Base-by-base conservation (phyloP, 2,329 filamentous ascomycete genomes). In the Phaeosphaeria sp. region DNA sequence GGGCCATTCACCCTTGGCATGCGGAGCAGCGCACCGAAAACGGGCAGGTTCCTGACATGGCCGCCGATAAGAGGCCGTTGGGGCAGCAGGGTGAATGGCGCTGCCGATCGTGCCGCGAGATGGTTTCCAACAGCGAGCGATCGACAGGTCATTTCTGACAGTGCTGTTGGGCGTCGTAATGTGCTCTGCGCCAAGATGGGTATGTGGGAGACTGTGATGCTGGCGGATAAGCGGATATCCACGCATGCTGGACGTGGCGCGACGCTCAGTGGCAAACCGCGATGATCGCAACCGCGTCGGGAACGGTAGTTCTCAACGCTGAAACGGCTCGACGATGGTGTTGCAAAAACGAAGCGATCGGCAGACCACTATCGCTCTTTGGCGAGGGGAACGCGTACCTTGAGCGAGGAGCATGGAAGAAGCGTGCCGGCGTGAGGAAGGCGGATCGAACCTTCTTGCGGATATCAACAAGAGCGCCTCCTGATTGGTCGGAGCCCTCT, bases 41-140 rank as follows among this genome's bases (percentile, higher is more conserved):
- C 48, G 52, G 55, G 54, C 50, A 51, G 46, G 17, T 50, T 42
- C 49, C 45, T 47, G 53, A 55, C 55, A 47, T 30, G 51, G 51
- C 36, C 50, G 57, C 57, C 60, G 60, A 63, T 56, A 64, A 59
- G 59, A 52, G 36, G 61, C 63, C 59, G 63, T 63, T 64, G 59
- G 36, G 51, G 20, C 51, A 49, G 51, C 59, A 61, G 49, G 51
- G 58, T 49, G 50, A 44, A 51, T 25, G 53, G 42, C 50, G 42
- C 40, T 53, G 51, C 42, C 36, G 45, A 59, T 60, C 63, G 22
- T 50, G 47, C 43, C 42, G 53, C 53, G 55, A 63, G 51, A 51
- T 54, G 45, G 58, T 55, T 57, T 55, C 55, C 46, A 55, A 51
- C 55, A 33, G 46, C 47, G 53, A 56, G 46, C 27, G 60, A 63